phyloP scores from a whole-genome alignment of 257 asterid species.

The Solanum pimpinellifolium region DNA sequence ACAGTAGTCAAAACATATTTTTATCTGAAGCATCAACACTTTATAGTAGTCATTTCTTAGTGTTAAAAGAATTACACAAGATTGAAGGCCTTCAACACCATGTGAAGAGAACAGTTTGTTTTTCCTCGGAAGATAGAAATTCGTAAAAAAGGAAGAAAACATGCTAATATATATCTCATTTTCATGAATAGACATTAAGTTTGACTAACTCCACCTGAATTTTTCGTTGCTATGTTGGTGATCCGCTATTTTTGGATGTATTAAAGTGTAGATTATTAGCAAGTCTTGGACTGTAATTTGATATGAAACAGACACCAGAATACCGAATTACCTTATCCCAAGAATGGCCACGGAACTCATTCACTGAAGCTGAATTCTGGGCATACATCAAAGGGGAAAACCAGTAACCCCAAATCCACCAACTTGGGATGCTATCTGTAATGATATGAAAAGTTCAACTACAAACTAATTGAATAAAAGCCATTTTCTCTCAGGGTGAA shows the following conservation, averaged over 20 bases:
- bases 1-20: not conserved
- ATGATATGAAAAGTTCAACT: constrained; percentile 1
- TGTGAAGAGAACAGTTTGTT: not conserved
- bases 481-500: not conserved
- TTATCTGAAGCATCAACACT: not conserved
- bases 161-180: not conserved
- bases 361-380: constrained; percentile 77
- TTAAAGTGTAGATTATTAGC: not conserved
- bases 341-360: constrained; percentile 75
- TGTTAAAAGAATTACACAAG: not conserved
- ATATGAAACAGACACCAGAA: not conserved
- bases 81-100: not conserved
- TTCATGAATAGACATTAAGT: not conserved
- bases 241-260: not conserved
- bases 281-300: not conserved
- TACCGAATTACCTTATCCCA: constrained; percentile 49
- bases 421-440: constrained; percentile 65
- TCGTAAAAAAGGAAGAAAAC: not conserved
- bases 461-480: not conserved
- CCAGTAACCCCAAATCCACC: constrained; percentile 99
- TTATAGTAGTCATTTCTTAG: not conserved
- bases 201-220: not conserved
- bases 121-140: not conserved
- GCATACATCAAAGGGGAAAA: constrained; percentile 90
- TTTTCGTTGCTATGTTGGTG: not conserved